Base-by-base conservation (phyloP, 495 filamentous ascomycete genomes). In the Neurospora sp. region DNA sequence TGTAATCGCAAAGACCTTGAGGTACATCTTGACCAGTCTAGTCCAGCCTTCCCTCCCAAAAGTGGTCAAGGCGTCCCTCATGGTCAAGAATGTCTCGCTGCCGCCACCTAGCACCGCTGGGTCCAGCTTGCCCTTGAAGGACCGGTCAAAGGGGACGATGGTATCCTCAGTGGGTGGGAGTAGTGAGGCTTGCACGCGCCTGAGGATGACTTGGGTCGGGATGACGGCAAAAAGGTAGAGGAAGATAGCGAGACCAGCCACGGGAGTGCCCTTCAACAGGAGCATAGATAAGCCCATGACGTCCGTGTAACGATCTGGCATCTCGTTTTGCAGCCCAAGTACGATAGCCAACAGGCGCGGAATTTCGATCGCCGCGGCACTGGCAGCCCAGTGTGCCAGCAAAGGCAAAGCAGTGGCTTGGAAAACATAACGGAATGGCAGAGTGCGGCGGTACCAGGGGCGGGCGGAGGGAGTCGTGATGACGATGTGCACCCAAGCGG, bases 1-100 rank as follows among this genome's bases (percentile, higher is more conserved):
- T 62, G 74, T 70, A 60, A 82, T 75, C 37, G 71, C 72, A 70
- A 83, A 78, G 66, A 91, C 84, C 88, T 95, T 95, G 78, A 81
- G 82, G 69, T 92, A 88, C 12, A 94, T 85, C 84, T 90, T 90
- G 75, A 90, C 79, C 73, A 94, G 86, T 23, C 93, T 86, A 35
- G 88, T 81, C 76, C 91, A 89, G 71, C 90, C 89, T 72, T 86
- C 82, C 76, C 88, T 86, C 76, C 90, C 86, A 78, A 96, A 92
- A 37, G 87, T 91, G 69, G 82, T 86, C 89, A 92, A 91, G 0
- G 92, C 93, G 75, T 93, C 91, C 39, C 87, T 79, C 79, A 95
- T 86, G 62, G 88, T 88, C 72, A 92, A 85, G 75, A 85, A 87
- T 31, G 54, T 66, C 27, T 66, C 54, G 77, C 92, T 91, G 79